Evolutionary conservation across 768 basidiomycete species (phyloP), one percentile per base, ranked within the genome.

Genomic region (Psilocybe tampanensis): DNA sequence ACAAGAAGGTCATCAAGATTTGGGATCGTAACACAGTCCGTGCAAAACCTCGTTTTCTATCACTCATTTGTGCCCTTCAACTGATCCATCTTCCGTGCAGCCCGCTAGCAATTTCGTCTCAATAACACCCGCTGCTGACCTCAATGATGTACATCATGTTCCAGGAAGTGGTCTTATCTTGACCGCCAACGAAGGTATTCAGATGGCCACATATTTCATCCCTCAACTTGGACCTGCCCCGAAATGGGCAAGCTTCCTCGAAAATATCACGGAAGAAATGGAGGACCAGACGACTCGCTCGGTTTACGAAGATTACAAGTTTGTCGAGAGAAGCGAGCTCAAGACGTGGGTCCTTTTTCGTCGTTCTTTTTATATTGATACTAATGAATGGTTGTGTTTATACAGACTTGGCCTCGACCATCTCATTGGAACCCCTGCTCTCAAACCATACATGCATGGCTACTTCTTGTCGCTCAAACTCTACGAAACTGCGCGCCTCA

Each of bases 391-490:
- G 60, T n/a, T 18, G 53, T 58, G 48, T 32, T 54, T 47, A 50
- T 55, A 36, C 65, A 96, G 94, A 33, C 86, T 99, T 59, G 92
- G 95, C n/a, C 74, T 99, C 69, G 91, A 95, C 63, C 94, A 96
- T 70, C 92, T 99, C 64, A 77, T 97, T 61, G 97, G 97, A 49
- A 96, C 95, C 5, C 88, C 94, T 19, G 86, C 91, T 17, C 91
- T 98, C 80, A 96, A 96, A 72, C 97, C 97, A 3, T 99, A 98
- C 75, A 98, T 99, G 96, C 97, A 99, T 72, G 97, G 97, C 42
- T 98, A 95, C 84, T 98, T 99, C 78, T 74, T 98, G 60, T 92
- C 95, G 4, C 86, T 98, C 74, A 93, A 94, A 66, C 84, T 98
- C 5, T 98, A 98, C 76, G 93, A 95, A 64, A 90, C 95, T 49